A percentile compares a stretch with the other conserved stretches of the same genome.
Conservation (phyloP, 108 stramenopile genomes). For the Cyclotella distinguenda region DNA sequence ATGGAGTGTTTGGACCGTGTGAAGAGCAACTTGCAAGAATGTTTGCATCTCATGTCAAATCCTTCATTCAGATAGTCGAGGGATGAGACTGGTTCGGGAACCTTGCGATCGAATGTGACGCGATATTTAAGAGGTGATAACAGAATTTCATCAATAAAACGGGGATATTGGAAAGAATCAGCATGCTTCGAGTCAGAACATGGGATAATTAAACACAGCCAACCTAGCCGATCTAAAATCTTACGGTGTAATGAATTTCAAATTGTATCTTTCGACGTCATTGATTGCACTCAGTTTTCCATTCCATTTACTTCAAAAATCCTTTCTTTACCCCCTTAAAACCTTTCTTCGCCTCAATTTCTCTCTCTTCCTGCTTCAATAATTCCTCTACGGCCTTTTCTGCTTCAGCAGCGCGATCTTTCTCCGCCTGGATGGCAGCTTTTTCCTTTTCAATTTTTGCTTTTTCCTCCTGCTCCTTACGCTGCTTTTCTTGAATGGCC, state of each 20-base stretch:
- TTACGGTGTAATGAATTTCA: too few species aligned
- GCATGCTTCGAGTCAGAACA: neutral
- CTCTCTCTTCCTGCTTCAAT: slow-evolving; percentile 72
- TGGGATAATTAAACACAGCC: neutral
- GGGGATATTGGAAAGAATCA: too few species aligned
- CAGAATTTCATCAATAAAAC: too few species aligned
- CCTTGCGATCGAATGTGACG: too few species aligned
- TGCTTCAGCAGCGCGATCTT: slow-evolving; percentile 16
- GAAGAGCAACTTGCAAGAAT: slow-evolving; percentile 57
- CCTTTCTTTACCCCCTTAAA: slow-evolving; percentile 81
- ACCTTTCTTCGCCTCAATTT: slow-evolving; percentile 71
- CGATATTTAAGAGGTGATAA: too few species aligned
- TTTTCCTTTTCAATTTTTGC: slow-evolving; percentile 53
- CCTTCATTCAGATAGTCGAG: slow-evolving; percentile 55
- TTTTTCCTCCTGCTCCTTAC: slow-evolving; percentile 37
- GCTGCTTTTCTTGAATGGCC: slow-evolving; percentile 55
- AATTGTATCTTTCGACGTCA: too few species aligned
- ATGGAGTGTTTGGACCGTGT: slow-evolving; percentile 38
- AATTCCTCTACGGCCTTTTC: slow-evolving; percentile 59
- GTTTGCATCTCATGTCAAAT: slow-evolving; percentile 56
- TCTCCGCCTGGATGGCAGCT: slow-evolving; percentile 18
- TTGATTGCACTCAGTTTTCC: too few species aligned
- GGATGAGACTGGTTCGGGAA: too few species aligned
- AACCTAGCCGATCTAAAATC: too few species aligned
- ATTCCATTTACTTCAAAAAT: slow-evolving; percentile 50